Evolutionary conservation across 495 filamentous ascomycete species (phyloP).

Genomic region (Penicillium crystallinum): DNA sequence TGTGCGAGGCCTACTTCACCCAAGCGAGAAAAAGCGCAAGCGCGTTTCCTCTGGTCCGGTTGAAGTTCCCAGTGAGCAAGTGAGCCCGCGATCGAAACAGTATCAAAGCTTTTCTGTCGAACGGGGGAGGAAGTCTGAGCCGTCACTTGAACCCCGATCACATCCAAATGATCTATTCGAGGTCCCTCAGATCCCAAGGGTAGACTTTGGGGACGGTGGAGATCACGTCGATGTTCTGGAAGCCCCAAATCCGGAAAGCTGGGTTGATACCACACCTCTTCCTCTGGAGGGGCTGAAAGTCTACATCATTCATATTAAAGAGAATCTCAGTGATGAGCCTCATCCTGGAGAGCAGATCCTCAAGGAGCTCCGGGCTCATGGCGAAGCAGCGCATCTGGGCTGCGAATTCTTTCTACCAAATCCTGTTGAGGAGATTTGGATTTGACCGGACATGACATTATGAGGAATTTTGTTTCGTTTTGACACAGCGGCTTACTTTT

Average conservation of each 20-base stretch:
- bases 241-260: slow-evolving; percentile 9
- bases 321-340: slow-evolving; percentile 61
- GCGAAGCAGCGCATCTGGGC: slow-evolving; percentile 58
- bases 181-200: slow-evolving; percentile 1
- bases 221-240: slow-evolving; percentile 12
- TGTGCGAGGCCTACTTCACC: slow-evolving; percentile 9
- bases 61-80: slow-evolving; percentile 3
- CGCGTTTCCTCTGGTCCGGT: slow-evolving; percentile 8
- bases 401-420: slow-evolving; percentile 70
- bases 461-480: neutral
- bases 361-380: slow-evolving; percentile 57
- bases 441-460: slow-evolving; percentile 15
- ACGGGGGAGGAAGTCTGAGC: slow-evolving; percentile 1
- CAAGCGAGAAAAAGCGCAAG: slow-evolving; percentile 29
- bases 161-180: neutral
- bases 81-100: slow-evolving; percentile 28
- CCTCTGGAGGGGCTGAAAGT: slow-evolving; percentile 54
- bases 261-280: slow-evolving; percentile 19
- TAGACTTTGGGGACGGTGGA: slow-evolving; percentile 5
- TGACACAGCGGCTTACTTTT: neutral
- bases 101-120: slow-evolving; percentile 1
- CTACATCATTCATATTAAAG: slow-evolving; percentile 82
- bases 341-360: slow-evolving; percentile 60
- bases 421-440: slow-evolving; percentile 45
- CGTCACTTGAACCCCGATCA: neutral